Conservation (phyloP, 2,329 filamentous ascomycete species). For the Talaromyces sp. region DNA sequence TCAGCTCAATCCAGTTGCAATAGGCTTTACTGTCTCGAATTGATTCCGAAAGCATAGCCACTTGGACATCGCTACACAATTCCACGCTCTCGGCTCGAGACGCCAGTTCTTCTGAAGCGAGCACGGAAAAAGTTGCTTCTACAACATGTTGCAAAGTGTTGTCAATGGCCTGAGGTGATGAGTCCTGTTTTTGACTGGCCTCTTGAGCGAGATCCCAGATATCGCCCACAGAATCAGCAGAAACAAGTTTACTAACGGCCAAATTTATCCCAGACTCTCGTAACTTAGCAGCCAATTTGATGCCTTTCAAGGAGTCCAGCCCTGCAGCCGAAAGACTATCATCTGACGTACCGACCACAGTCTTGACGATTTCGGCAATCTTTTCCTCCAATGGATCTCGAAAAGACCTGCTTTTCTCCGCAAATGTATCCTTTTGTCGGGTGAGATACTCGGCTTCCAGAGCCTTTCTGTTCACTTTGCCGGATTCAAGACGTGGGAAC, state of each 20-base stretch:
- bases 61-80: slow-evolving; percentile 71
- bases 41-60: slow-evolving; percentile 78
- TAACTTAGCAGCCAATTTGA: slow-evolving; percentile 64
- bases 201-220: slow-evolving; percentile 37
- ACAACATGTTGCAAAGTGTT: slow-evolving; percentile 23
- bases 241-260: slow-evolving; percentile 62
- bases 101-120: slow-evolving; percentile 39
- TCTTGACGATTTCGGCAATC: slow-evolving; percentile 45
- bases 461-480: slow-evolving; percentile 72
- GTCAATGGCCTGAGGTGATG: slow-evolving; percentile 20
- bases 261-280: slow-evolving; percentile 57
- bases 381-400: slow-evolving; percentile 30
- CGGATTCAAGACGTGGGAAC: slow-evolving; percentile 76
- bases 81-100: slow-evolving; percentile 42
- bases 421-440: slow-evolving; percentile 25
- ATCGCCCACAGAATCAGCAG: slow-evolving; percentile 49
- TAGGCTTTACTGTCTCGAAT: slow-evolving; percentile 61
- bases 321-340: slow-evolving; percentile 54
- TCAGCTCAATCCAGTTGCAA: slow-evolving; percentile 72
- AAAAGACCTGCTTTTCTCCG: slow-evolving; percentile 21
- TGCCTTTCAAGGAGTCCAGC: slow-evolving; percentile 65
- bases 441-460: slow-evolving; percentile 57
- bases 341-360: slow-evolving; percentile 43
- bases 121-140: slow-evolving; percentile 37
- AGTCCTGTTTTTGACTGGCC: background rate